Evolutionary conservation across 805 yeast species (phyloP).

Genomic region (Lipomyces kockii): DNA sequence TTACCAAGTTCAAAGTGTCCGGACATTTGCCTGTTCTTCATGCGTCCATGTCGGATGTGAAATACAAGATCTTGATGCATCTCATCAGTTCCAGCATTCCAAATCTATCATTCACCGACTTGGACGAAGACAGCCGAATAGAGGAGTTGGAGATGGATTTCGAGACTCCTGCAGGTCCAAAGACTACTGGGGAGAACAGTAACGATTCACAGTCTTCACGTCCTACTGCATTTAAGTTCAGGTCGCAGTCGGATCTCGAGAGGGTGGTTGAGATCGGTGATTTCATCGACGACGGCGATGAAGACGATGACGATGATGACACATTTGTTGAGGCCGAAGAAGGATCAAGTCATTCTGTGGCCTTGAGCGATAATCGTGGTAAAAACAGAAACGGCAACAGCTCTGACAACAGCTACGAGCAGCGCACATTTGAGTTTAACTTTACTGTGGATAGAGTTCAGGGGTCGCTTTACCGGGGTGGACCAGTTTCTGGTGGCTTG

Average conservation of each 20-base stretch:
- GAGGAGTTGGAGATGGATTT: slow-evolving; percentile 12
- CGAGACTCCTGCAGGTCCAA: slow-evolving; percentile 4
- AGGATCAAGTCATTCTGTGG: slow-evolving; percentile 11
- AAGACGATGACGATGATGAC: slow-evolving; percentile 38
- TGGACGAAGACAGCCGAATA: slow-evolving; percentile 9
- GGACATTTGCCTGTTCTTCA: slow-evolving; percentile 76
- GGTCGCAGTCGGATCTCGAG: slow-evolving; percentile 11
- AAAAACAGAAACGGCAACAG: slow-evolving; percentile 21
- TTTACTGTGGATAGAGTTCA: slow-evolving; percentile 69
- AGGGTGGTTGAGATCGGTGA: slow-evolving; percentile 15
- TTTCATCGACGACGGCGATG: slow-evolving; percentile 36
- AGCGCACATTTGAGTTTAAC: slow-evolving; percentile 71
- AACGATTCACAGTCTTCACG: slow-evolving; percentile 1
- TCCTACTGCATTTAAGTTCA: slow-evolving; percentile 11
- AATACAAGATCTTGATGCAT: slow-evolving; percentile 85
- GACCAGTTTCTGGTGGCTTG: slow-evolving; percentile 44
- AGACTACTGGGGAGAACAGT: slow-evolving; percentile 4
- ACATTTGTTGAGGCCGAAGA: slow-evolving; percentile 31
- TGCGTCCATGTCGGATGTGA: slow-evolving; percentile 81
- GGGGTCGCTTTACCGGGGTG: slow-evolving; percentile 66
- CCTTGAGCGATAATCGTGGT: slow-evolving; percentile 11
- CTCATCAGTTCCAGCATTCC: slow-evolving; percentile 75
- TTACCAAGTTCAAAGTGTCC: slow-evolving; percentile 72
- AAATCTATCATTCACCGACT: slow-evolving; percentile 41
- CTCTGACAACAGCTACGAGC: slow-evolving; percentile 44